A percentile compares a stretch with the other conserved stretches of the same genome.
These are phyloP conservation scores for Penicillium sp. DNA, from an alignment of 2,329 filamentous ascomycete genomes.

Conservation along the genomic window DNA sequence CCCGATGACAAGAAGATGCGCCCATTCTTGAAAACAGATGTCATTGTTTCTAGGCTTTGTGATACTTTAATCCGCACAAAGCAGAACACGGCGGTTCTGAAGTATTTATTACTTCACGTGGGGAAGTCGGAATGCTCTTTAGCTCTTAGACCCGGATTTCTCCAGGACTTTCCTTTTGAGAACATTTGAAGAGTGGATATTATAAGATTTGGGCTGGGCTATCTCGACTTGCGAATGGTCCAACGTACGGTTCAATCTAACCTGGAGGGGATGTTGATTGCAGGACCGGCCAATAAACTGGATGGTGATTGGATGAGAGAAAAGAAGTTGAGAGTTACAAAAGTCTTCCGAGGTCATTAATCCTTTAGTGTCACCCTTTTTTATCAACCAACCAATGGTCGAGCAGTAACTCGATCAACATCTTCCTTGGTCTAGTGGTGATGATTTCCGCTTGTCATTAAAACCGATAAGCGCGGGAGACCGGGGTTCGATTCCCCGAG, in stretches of 20 bases:
- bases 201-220: background rate
- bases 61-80: background rate
- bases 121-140: background rate
- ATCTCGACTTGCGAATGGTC: background rate
- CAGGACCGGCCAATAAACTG: conserved; percentile 1
- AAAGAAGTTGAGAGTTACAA: background rate
- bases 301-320: conserved; percentile 3
- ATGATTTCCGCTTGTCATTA: conserved; percentile 43
- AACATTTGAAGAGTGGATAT: background rate
- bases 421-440: conserved; percentile 41
- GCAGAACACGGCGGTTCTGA: background rate
- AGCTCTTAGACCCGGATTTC: background rate
- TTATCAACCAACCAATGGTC: conserved; percentile 27
- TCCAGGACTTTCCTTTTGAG: conserved; percentile 14
- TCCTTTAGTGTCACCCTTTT: too few species aligned
- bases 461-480: conserved; percentile 35
- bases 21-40: conserved; percentile 33
- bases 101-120: conserved; percentile 11
- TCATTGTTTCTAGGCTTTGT: conserved; percentile 13
- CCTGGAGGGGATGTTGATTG: background rate
- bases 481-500: conserved; percentile 41
- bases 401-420: conserved; percentile 24
- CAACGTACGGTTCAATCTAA: background rate
- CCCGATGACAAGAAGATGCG: conserved; percentile 31
- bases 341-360: background rate